phyloP scores from a whole-genome alignment of 768 basidiomycete genomes.

The Polyporus arcularius region DNA sequence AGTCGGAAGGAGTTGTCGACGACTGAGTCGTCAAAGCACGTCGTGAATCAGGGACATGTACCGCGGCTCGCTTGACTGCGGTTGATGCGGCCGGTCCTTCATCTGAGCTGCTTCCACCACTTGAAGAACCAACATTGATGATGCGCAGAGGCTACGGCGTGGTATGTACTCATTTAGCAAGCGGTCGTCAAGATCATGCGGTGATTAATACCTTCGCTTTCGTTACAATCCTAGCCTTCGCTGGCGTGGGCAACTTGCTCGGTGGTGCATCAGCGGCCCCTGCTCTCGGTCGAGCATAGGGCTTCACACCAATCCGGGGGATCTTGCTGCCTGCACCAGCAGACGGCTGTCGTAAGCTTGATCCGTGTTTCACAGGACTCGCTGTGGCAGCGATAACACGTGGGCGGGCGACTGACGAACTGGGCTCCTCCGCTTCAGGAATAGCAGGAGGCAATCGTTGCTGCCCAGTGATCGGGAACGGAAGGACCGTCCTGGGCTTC shows the following conservation, averaged over 20 bases:
- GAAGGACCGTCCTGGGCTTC: constrained; percentile 8
- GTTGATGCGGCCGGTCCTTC: constrained; percentile 4
- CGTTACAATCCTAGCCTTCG: not conserved
- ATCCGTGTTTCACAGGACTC: constrained; percentile 15
- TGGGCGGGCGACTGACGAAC: not conserved
- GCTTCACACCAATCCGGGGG: constrained; percentile 36
- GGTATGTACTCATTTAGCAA: no score
- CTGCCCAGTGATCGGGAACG: constrained; percentile 13
- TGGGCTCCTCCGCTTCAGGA: constrained; percentile 24
- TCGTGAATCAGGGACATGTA: not conserved
- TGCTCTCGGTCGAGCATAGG: constrained; percentile 30
- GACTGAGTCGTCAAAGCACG: not conserved
- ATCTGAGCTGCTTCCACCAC: constrained; percentile 18
- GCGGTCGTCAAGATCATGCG: not conserved
- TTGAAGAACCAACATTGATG: constrained; percentile 11
- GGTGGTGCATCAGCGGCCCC: not conserved
- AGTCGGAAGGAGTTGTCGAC: not conserved
- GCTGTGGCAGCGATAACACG: not conserved
- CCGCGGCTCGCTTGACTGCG: not conserved
- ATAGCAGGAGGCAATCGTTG: constrained; percentile 18
- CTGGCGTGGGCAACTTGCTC: constrained; percentile 13
- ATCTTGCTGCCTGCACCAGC: constrained; percentile 33
- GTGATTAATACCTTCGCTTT: not conserved
- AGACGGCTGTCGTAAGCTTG: constrained; percentile 30
- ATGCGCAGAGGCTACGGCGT: constrained; percentile 15